These are phyloP conservation scores for Pinus tabuliformis DNA, from an alignment of 75 land plant genomes.

Conservation along the genomic window DNA sequence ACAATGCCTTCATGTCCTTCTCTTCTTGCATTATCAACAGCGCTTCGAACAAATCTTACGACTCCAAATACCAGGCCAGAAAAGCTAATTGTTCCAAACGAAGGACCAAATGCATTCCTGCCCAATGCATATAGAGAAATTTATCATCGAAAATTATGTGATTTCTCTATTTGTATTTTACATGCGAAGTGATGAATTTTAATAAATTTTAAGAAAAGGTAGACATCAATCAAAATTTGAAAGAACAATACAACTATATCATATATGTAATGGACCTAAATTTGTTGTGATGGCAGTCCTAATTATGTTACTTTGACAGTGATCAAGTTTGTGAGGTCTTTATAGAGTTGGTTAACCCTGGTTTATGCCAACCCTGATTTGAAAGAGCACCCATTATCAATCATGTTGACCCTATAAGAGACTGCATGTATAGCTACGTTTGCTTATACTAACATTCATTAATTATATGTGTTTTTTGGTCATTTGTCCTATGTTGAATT, in stretches of 20 bases:
- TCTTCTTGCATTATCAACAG: slow-evolving; percentile 67
- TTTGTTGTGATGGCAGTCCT: too few relatives aligned
- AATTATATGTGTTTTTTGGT: too few relatives aligned
- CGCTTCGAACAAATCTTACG: slow-evolving; percentile 66
- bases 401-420: too few relatives aligned
- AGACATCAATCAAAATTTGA: background rate
- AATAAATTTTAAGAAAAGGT: background rate
- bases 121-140: slow-evolving; percentile 10
- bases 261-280: background rate
- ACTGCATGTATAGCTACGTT: too few relatives aligned
- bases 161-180: slow-evolving; percentile 1
- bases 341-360: too few relatives aligned
- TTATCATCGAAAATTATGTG: background rate
- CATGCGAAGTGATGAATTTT: background rate
- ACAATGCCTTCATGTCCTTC: slow-evolving; percentile 35
- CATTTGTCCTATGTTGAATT: too few relatives aligned
- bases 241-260: background rate
- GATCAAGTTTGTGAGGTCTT: too few relatives aligned
- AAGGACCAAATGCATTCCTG: slow-evolving; percentile 97
- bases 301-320: too few relatives aligned
- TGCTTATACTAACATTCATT: too few relatives aligned
- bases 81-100: slow-evolving; percentile 91
- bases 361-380: too few relatives aligned
- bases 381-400: too few relatives aligned
- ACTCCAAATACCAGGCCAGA: slow-evolving; percentile 71